These are phyloP conservation scores for Colletotrichum siamense DNA, from an alignment of 2,329 filamentous ascomycete species.

Conservation along the genomic window DNA sequence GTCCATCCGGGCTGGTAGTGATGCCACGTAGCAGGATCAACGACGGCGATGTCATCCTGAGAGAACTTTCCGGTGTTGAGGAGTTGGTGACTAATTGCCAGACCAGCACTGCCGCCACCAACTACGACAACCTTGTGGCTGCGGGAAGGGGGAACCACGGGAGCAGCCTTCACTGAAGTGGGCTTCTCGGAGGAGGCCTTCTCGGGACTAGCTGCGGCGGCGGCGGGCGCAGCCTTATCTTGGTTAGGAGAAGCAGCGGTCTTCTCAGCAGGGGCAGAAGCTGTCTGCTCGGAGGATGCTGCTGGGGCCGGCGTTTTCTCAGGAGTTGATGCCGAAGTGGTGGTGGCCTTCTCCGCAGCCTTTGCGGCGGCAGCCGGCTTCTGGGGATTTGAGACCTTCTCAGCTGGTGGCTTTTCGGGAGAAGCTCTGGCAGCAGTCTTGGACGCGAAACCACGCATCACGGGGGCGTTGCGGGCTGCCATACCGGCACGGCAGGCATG, in stretches of 20 bases:
- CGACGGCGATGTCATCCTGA: slow-evolving; percentile 65
- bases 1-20: slow-evolving; percentile 76
- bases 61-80: slow-evolving; percentile 62
- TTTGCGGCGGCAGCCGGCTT: background rate
- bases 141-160: background rate
- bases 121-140: slow-evolving; percentile 70
- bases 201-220: background rate
- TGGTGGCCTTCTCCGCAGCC: background rate
- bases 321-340: background rate
- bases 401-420: background rate
- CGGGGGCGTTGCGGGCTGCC: background rate
- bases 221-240: background rate
- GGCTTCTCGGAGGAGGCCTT: background rate
- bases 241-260: background rate
- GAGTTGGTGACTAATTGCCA: slow-evolving; percentile 72
- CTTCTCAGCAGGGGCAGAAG: background rate
- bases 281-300: background rate
- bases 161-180: background rate
- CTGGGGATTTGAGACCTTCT: background rate
- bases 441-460: slow-evolving; percentile 9
- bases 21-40: slow-evolving; percentile 68
- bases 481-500: slow-evolving; percentile 4
- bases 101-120: slow-evolving; percentile 70
- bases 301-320: background rate
- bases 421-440: slow-evolving; percentile 22